phyloP scores from a whole-genome alignment of 1,139 yeast species.

The Candida tetrigidarum region DNA sequence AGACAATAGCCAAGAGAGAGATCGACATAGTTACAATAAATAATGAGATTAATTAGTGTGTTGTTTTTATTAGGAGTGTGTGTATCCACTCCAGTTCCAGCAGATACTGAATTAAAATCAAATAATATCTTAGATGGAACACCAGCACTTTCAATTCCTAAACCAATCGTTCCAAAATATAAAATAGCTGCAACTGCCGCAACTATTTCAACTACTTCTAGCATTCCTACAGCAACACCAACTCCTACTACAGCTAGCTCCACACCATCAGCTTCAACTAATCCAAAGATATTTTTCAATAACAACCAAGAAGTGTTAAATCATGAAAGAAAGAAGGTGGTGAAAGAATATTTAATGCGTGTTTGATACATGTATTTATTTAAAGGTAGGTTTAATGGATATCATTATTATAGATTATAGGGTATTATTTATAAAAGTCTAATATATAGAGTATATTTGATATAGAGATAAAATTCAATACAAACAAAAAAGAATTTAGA shows the following conservation, averaged over 20 bases:
- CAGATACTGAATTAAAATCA: conserved; percentile 26
- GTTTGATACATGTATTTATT: conserved; percentile 2
- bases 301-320: conserved; percentile 19
- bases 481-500: too few species aligned
- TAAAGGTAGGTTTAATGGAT: neutral
- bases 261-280: neutral
- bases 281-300: conserved; percentile 18
- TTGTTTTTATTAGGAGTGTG: conserved; percentile 5
- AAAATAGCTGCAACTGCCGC: conserved; percentile 1
- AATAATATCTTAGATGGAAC: conserved; percentile 14
- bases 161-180: conserved; percentile 19
- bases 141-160: conserved; percentile 20
- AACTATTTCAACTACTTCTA: too few species aligned
- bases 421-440: too few species aligned
- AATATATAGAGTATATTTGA: too few species aligned
- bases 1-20: neutral
- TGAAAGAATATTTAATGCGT: conserved; percentile 5
- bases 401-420: neutral
- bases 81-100: conserved; percentile 29
- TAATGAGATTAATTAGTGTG: neutral
- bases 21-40: too few species aligned
- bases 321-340: conserved; percentile 7
- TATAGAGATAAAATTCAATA: too few species aligned
- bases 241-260: conserved; percentile 7
- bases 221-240: too few species aligned